These are phyloP conservation scores for Ophiostoma quercus DNA, from an alignment of 2,329 filamentous ascomycete genomes.

Conservation along the genomic window DNA sequence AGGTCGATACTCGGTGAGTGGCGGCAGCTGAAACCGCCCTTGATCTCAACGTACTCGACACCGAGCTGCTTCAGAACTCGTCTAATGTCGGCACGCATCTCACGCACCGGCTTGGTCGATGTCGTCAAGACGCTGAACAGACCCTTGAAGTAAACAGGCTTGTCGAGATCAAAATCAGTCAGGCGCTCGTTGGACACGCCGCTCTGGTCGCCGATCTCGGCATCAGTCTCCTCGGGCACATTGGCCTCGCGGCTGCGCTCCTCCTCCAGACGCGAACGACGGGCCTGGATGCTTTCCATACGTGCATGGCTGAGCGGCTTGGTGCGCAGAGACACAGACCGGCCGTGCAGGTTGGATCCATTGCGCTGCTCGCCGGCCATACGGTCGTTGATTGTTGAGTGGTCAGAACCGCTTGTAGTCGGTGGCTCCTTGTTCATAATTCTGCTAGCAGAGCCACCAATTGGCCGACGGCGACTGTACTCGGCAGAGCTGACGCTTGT, in stretches of 20 bases:
- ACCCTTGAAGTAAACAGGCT: slow-evolving; percentile 92
- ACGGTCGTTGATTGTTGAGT: slow-evolving; percentile 54
- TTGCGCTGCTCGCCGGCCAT: slow-evolving; percentile 44
- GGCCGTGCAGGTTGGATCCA: slow-evolving; percentile 34
- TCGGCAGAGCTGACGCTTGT: slow-evolving; percentile 90
- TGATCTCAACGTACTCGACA: slow-evolving; percentile 88
- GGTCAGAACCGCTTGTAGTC: slow-evolving; percentile 72
- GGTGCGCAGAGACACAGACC: slow-evolving; percentile 64
- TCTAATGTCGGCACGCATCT: slow-evolving; percentile 86
- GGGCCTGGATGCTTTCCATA: slow-evolving; percentile 85
- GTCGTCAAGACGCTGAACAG: slow-evolving; percentile 97
- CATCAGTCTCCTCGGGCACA: slow-evolving; percentile 85
- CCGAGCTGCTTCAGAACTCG: slow-evolving; percentile 80
- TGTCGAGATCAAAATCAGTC: slow-evolving; percentile 71
- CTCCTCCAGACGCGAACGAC: slow-evolving; percentile 59
- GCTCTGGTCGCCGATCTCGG: slow-evolving; percentile 62
- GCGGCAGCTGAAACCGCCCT: slow-evolving; percentile 84
- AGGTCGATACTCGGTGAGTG: slow-evolving; percentile 87
- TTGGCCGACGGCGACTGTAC: slow-evolving; percentile 57
- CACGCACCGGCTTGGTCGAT: slow-evolving; percentile 78
- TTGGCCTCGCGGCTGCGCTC: slow-evolving; percentile 59
- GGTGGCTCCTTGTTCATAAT: slow-evolving; percentile 61
- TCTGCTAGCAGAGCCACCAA: slow-evolving; percentile 36
- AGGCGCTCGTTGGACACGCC: slow-evolving; percentile 57
- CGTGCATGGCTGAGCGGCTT: slow-evolving; percentile 87